Evolutionary conservation across 306 rosid genomes (phyloP).

Genomic region (Lotus japonicus): DNA sequence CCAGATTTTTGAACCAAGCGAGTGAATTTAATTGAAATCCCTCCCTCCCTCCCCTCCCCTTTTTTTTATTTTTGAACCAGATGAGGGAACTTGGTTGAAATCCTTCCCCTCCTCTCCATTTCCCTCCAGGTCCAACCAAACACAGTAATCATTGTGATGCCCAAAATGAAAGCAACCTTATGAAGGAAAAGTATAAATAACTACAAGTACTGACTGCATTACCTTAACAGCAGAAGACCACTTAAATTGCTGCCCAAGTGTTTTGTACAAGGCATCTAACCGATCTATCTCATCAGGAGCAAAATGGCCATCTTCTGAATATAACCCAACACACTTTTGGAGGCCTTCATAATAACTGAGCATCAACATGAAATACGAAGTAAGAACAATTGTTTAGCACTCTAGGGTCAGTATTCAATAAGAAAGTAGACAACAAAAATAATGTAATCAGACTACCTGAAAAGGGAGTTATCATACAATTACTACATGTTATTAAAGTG

Average conservation of each 20-base stretch:
- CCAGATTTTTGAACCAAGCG: too few relatives aligned
- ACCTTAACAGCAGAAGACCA: slow-evolving; percentile 98
- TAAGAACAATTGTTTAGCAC: not conserved
- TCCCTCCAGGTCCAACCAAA: too few relatives aligned
- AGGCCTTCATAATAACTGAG: slow-evolving; percentile 88
- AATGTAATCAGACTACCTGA: not conserved
- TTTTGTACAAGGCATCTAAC: slow-evolving; percentile 68
- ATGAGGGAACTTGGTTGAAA: too few relatives aligned
- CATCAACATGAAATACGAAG: slow-evolving; percentile 10
- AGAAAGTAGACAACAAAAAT: not conserved
- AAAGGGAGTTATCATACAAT: slow-evolving; percentile 11
- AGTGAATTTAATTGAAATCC: too few relatives aligned
- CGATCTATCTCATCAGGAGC: slow-evolving; percentile 61
- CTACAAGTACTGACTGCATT: slow-evolving; percentile 1
- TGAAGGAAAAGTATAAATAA: slow-evolving; percentile 1
- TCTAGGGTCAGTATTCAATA: not conserved
- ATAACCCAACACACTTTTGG: slow-evolving; percentile 77
- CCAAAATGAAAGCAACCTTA: not conserved
- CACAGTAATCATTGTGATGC: too few relatives aligned
- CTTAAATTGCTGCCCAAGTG: slow-evolving; percentile 68
- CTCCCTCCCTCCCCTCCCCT: too few relatives aligned
- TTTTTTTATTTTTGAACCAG: too few relatives aligned
- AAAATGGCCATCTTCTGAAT: slow-evolving; percentile 53
- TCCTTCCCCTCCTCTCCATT: too few relatives aligned
- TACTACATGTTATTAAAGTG: not conserved